Conservation (phyloP, 257 asterid species). For the Solanum appendiculatum region DNA sequence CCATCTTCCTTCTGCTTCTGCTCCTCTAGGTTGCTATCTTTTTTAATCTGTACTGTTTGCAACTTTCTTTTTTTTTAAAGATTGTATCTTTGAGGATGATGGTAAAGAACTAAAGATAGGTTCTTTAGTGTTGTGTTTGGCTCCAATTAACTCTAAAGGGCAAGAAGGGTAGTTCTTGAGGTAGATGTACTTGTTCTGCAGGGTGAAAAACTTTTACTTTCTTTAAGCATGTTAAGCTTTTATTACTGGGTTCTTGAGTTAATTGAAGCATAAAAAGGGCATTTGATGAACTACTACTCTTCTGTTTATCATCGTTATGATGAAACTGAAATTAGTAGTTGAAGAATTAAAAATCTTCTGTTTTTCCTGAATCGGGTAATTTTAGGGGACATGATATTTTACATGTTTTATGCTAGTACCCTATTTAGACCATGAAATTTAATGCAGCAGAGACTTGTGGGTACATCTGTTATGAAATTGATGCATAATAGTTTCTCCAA, state of each 20-base stretch:
- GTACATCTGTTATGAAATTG: not conserved
- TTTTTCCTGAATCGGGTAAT: not conserved
- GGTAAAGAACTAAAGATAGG: not conserved
- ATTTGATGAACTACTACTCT: not conserved
- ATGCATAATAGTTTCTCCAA: not conserved
- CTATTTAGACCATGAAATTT: not conserved
- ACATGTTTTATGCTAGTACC: not conserved
- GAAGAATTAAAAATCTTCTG: not conserved
- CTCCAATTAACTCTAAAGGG: not conserved
- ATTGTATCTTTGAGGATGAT: not conserved
- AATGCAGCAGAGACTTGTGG: not conserved
- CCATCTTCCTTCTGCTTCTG: slow-evolving; percentile 12
- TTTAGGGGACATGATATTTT: not conserved
- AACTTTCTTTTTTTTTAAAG: not conserved
- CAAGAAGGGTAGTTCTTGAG: not conserved
- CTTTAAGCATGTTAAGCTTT: not conserved
- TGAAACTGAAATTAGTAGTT: not conserved
- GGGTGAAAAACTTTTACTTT: not conserved
- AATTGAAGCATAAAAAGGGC: not conserved
- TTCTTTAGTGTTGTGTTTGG: not conserved
- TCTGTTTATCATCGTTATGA: not conserved
- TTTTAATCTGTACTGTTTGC: not conserved
- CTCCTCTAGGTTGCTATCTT: slow-evolving; percentile 19
- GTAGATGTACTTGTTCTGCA: not conserved
- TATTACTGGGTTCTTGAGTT: not conserved